Conservation (phyloP, 331 rosid species). For the Ulmus americana region DNA sequence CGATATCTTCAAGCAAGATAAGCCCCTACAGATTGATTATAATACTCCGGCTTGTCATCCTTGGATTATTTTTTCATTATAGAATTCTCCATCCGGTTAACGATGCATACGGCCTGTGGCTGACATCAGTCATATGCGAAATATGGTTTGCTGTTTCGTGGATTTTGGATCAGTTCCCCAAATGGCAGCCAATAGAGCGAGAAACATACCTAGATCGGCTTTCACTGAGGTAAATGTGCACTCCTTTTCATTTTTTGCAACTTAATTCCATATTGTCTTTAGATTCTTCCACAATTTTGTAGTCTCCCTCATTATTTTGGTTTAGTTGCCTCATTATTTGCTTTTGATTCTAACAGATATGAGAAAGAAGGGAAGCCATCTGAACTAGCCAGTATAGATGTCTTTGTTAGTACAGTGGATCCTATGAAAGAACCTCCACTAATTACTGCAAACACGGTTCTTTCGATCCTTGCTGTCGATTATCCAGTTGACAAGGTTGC, state of each 20-base stretch:
- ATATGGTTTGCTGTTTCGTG: conserved; percentile 97
- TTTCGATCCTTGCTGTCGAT: conserved; percentile 87
- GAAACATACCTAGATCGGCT: conserved; percentile 96
- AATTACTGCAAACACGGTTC: conserved; percentile 94
- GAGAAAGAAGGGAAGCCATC: conserved; percentile 95
- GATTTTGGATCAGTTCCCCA: conserved; percentile 96
- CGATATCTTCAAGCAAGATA: conserved; percentile 88
- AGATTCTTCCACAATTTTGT: conserved; percentile 2
- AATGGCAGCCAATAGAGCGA: conserved; percentile 81
- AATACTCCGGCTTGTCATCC: conserved; percentile 67
- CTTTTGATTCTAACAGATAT: conserved; percentile 51
- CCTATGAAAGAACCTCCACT: conserved; percentile 91
- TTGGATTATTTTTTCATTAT: conserved; percentile 80
- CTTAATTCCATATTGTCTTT: not conserved
- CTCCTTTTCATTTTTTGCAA: not conserved
- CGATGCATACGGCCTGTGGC: conserved; percentile 93
- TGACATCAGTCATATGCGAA: conserved; percentile 95
- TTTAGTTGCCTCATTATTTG: conserved; percentile 20
- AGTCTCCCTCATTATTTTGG: conserved; percentile 9
- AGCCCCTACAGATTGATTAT: conserved; percentile 91
- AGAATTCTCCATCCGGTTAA: conserved; percentile 91
- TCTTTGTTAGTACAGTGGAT: conserved; percentile 97
- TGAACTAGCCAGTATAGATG: conserved; percentile 58
- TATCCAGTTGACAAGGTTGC: conserved; percentile 90
- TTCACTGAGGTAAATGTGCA: conserved; percentile 56